Base-by-base conservation (phyloP, 805 yeast species). In the Martiniozyma abietophila region DNA sequence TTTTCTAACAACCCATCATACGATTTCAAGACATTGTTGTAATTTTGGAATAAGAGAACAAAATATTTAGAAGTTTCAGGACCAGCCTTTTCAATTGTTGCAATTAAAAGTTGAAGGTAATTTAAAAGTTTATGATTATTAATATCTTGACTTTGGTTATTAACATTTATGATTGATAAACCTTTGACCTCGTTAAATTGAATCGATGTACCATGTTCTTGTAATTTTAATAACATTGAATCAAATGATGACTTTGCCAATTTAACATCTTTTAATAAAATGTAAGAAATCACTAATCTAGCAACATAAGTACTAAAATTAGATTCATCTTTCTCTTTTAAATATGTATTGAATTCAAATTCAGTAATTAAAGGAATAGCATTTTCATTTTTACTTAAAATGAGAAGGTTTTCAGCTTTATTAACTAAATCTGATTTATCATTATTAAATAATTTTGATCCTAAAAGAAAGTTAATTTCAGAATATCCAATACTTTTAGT, bases 241-340 rank as follows among this genome's bases (percentile, higher is more conserved):
- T 49, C 48, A 15, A 64, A 46, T 2, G 74, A 58, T 34, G 58
- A 58, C n/a, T 49, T 46, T 4, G 81, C 82, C 50, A 69, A 74
- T 40, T 80, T 69, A 31, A 81, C 51, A 51, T 85, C 82, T 34
- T 70, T 72, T 36, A 80, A 65, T 44, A 76, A 69, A 16, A 83
- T 61, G 53, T 82, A 89, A 45, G 88, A 85, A 36, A 86, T 55
- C 5, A 85, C 77, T 3, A 85, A 73, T 43, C 96, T 68, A 2
- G 54, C 44, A 5, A 50, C 37, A 34, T 49, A 52, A 6, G 23
- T 18, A 3, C 51, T 54, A 27, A 56, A 50, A 3, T 42, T 21
- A 16, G 39, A 23, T 4, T 53, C 39, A 16, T 46, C 28, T 1
- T 67, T 66, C n/a, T 67, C 62, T 32, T 59, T 61, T 16, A 40